Evolutionary conservation across 177 flowering plant genomes (phyloP).

Genomic region (Tripterygium wilfordii): DNA sequence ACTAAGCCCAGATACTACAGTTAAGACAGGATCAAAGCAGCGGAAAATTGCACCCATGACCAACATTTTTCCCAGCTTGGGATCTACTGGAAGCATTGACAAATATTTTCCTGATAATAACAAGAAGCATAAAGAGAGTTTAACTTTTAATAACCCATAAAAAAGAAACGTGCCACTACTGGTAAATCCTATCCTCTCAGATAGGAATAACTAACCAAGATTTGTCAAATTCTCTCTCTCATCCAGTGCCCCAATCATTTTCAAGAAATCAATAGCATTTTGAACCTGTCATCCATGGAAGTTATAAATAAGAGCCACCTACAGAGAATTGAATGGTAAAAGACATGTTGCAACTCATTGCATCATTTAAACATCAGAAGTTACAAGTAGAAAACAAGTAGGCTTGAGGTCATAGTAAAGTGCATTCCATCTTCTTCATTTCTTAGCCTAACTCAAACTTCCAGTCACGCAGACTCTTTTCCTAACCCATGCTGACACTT

Average conservation of each 20-base stretch:
- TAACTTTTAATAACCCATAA: not conserved
- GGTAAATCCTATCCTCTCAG: constrained; percentile 81
- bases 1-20: constrained; percentile 90
- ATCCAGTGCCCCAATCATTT: constrained; percentile 93
- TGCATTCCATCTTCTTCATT: too few relatives aligned
- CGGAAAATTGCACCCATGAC: constrained; percentile 91
- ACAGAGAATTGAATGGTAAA: too few relatives aligned
- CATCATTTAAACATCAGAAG: too few relatives aligned
- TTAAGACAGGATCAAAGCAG: constrained; percentile 92
- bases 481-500: too few relatives aligned
- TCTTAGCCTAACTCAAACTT: too few relatives aligned
- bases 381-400: too few relatives aligned
- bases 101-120: constrained; percentile 58
- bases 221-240: constrained; percentile 82
- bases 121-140: not conserved
- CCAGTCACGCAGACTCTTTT: too few relatives aligned
- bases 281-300: constrained; percentile 55
- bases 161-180: constrained; percentile 68
- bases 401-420: too few relatives aligned
- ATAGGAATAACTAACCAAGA: constrained; percentile 95
- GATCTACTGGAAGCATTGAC: constrained; percentile 97
- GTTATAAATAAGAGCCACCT: not conserved
- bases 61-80: constrained; percentile 97
- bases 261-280: constrained; percentile 91
- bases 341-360: too few relatives aligned